Conservation (phyloP, 2,329 filamentous ascomycete species). For the Colletotrichum sublineola region DNA sequence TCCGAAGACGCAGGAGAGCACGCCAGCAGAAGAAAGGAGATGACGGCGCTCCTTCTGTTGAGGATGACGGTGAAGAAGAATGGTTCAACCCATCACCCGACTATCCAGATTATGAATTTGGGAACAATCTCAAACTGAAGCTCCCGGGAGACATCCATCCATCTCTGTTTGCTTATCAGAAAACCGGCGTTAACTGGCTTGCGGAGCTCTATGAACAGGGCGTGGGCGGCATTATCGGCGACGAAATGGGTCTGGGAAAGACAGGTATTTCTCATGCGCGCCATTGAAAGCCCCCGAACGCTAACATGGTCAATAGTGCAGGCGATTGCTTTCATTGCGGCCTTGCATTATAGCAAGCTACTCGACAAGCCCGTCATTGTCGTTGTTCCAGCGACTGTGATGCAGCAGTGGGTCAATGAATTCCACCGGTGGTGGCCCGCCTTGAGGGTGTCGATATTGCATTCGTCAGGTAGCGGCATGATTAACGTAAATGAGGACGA, state of each 20-base stretch:
- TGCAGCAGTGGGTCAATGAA: constrained; percentile 98
- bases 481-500: constrained; percentile 79
- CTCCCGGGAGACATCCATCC: constrained; percentile 94
- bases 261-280: constrained; percentile 61
- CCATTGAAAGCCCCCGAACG: neutral
- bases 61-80: constrained; percentile 67
- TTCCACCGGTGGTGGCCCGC: constrained; percentile 99
- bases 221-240: constrained; percentile 94
- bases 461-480: constrained; percentile 97
- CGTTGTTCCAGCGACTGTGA: constrained; percentile 92
- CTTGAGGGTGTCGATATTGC: constrained; percentile 93
- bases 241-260: constrained; percentile 99
- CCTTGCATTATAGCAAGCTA: constrained; percentile 90
- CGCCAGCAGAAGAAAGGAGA: constrained; percentile 53
- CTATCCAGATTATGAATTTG: constrained; percentile 79
- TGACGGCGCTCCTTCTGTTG: constrained; percentile 55
- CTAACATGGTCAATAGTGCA: constrained; percentile 58
- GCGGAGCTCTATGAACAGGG: constrained; percentile 91
- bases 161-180: constrained; percentile 95
- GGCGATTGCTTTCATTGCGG: constrained; percentile 83
- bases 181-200: constrained; percentile 96
- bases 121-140: constrained; percentile 80
- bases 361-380: constrained; percentile 89
- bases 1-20: constrained; percentile 62
- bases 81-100: constrained; percentile 92